A percentile compares a stretch with the other conserved stretches of the same genome.
These are phyloP conservation scores for Quercus ilex DNA, from an alignment of 306 rosid species.

Conservation along the genomic window DNA sequence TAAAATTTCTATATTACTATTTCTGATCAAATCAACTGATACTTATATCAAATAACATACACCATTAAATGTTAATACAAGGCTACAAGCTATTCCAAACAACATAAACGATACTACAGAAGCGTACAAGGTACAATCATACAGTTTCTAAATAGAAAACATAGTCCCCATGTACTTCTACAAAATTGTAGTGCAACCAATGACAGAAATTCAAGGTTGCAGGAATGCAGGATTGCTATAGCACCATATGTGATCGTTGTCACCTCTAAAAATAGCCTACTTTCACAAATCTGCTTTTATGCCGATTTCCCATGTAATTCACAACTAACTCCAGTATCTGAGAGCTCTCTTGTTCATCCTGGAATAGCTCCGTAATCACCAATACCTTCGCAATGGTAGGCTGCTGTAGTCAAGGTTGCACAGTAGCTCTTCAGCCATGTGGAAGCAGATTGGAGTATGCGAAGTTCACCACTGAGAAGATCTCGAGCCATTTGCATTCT, in stretches of 20 bases:
- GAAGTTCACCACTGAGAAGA: conserved; percentile 63
- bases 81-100: too few species aligned
- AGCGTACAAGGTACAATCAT: too few species aligned
- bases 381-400: neutral
- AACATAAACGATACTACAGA: too few species aligned
- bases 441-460: conserved; percentile 58
- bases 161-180: neutral
- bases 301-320: neutral
- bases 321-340: neutral
- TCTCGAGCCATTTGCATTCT: conserved; percentile 57
- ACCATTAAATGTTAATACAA: too few species aligned
- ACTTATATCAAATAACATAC: too few species aligned
- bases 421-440: conserved; percentile 63
- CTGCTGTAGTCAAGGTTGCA: conserved; percentile 15
- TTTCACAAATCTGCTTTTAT: neutral
- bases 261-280: neutral
- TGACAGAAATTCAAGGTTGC: neutral
- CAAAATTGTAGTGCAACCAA: neutral
- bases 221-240: neutral
- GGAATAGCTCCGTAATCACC: neutral
- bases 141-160: too few species aligned
- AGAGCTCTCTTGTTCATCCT: neutral
- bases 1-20: too few species aligned
- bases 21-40: too few species aligned
- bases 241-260: neutral